phyloP scores from a whole-genome alignment of 176 grass and related monocot species.

The Oryza brachyantha region DNA sequence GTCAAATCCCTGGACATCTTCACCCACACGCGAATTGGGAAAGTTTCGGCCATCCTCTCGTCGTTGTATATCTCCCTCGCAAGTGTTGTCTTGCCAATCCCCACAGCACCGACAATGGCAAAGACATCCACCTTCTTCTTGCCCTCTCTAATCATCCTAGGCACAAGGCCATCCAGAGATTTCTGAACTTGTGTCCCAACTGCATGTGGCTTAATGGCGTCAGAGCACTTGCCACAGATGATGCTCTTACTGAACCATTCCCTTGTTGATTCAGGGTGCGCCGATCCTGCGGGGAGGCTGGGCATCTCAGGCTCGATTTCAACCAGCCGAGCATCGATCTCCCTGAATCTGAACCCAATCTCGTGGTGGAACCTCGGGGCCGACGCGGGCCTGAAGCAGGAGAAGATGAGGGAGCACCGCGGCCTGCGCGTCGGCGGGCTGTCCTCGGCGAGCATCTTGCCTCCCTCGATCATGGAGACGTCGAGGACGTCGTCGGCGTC shows the following conservation, averaged over 20 bases:
- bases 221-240: not conserved
- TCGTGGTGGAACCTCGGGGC: slow-evolving; percentile 48
- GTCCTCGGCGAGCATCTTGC: slow-evolving; percentile 46
- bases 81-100: slow-evolving; percentile 79
- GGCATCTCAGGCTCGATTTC: slow-evolving; percentile 51
- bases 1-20: slow-evolving; percentile 49
- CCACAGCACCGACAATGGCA: slow-evolving; percentile 54
- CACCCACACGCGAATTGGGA: slow-evolving; percentile 67
- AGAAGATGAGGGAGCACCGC: slow-evolving; percentile 41
- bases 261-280: slow-evolving; percentile 1
- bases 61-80: slow-evolving; percentile 60
- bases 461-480: slow-evolving; percentile 54
- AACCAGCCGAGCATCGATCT: slow-evolving; percentile 51
- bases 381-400: slow-evolving; percentile 37
- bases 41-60: slow-evolving; percentile 48
- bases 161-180: slow-evolving; percentile 42
- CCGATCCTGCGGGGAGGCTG: slow-evolving; percentile 25
- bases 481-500: slow-evolving; percentile 68
- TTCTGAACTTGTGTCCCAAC: slow-evolving; percentile 53
- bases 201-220: not conserved
- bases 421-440: slow-evolving; percentile 29
- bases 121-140: slow-evolving; percentile 73
- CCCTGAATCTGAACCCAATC: slow-evolving; percentile 51
- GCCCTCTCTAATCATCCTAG: slow-evolving; percentile 53
- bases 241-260: not conserved